Conservation (phyloP, 2,329 filamentous ascomycete species). For the Cladophialophora immunda region DNA sequence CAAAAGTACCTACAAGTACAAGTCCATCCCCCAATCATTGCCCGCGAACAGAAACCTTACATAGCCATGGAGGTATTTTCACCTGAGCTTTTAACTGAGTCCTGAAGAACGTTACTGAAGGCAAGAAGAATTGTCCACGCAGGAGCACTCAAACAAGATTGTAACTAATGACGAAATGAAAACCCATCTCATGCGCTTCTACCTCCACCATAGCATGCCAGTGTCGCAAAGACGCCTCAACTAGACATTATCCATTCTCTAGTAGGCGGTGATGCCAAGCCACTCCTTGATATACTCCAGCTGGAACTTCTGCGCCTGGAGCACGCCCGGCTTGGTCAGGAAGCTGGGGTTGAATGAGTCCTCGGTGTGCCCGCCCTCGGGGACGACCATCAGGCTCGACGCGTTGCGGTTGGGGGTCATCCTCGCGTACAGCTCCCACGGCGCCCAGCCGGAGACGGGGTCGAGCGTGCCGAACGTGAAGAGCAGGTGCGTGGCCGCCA, state of each 20-base stretch:
- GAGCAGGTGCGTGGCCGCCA: constrained; percentile 15
- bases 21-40: no score
- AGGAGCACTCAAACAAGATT: no score
- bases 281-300: constrained; percentile 22
- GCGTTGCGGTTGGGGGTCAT: background rate
- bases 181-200: no score
- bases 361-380: background rate
- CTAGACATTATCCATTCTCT: background rate
- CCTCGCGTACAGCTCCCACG: constrained; percentile 14
- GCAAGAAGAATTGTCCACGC: no score
- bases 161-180: no score
- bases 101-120: no score
- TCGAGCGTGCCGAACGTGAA: constrained; percentile 25
- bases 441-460: constrained; percentile 18
- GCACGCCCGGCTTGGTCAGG: constrained; percentile 9
- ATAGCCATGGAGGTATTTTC: no score
- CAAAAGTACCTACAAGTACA: no score
- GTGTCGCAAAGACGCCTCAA: no score
- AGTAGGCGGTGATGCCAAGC: constrained; percentile 14
- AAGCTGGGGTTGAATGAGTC: background rate
- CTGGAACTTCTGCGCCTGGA: constrained; percentile 15
- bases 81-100: no score
- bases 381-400: constrained; percentile 2
- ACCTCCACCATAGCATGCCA: no score
- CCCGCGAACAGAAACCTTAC: no score